Evolutionary conservation across 2,329 filamentous ascomycete genomes (phyloP).

Genomic region (Fusarium scirpi): DNA sequence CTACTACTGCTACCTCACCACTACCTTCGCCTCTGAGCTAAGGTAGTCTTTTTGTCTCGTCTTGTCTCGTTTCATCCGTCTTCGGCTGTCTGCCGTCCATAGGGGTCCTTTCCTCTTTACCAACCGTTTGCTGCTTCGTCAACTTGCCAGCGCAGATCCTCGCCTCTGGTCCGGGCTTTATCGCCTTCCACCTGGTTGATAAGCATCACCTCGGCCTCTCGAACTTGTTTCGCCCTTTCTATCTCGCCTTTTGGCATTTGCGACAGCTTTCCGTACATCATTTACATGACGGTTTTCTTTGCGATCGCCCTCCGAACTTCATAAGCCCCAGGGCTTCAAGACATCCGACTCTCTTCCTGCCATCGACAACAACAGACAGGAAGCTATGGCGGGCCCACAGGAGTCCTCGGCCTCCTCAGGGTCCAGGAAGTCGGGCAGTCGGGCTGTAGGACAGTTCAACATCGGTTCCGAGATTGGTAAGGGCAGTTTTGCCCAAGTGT

Average conservation of each 20-base stretch:
- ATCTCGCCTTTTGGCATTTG: conserved; percentile 19
- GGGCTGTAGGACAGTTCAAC: conserved; percentile 77
- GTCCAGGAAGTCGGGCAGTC: conserved; percentile 52
- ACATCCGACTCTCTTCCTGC: conserved; percentile 51
- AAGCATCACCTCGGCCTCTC: conserved; percentile 19
- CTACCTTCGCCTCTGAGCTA: conserved; percentile 45
- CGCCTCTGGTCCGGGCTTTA: conserved; percentile 21
- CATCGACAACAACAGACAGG: conserved; percentile 50
- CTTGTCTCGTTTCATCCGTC: conserved; percentile 29
- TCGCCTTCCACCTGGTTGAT: conserved; percentile 32
- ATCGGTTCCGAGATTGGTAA: conserved; percentile 93
- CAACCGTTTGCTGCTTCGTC: conserved; percentile 43
- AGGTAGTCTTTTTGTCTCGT: conserved; percentile 11
- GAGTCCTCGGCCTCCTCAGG: conserved; percentile 52
- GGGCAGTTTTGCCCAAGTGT: conserved; percentile 97
- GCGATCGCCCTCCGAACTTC: conserved; percentile 52
- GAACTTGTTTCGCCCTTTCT: conserved; percentile 19
- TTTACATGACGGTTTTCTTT: conserved; percentile 57
- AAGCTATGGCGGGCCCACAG: conserved; percentile 56
- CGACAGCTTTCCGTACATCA: conserved; percentile 39
- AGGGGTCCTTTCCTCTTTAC: conserved; percentile 41
- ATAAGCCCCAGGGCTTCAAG: conserved; percentile 54
- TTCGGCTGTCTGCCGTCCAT: conserved; percentile 30
- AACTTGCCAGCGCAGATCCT: conserved; percentile 23
- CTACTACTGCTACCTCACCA: conserved; percentile 41